Conservation (phyloP, 2,329 filamentous ascomycete genomes). For the Curvularia sp. region DNA sequence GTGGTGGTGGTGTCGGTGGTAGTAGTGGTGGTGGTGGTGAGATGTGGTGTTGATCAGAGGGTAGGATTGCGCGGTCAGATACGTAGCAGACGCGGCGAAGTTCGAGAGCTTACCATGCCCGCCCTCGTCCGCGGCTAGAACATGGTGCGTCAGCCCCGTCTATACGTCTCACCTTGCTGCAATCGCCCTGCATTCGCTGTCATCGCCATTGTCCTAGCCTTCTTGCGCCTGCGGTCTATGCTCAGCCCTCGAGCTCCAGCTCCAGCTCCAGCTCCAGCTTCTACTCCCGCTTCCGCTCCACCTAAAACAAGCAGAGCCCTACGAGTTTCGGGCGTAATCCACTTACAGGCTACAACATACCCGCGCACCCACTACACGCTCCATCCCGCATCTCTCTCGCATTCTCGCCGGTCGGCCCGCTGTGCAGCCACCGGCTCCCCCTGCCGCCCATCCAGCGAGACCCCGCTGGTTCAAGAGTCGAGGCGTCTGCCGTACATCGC, state of each 20-base stretch:
- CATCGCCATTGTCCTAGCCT: not conserved
- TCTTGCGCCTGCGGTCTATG: not conserved
- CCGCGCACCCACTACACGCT: not conserved
- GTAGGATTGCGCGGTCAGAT: conserved; percentile 10
- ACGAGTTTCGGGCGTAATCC: conserved; percentile 17
- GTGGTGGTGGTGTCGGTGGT: conserved; percentile 21
- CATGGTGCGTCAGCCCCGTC: conserved; percentile 15
- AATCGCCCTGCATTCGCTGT: conserved; percentile 17
- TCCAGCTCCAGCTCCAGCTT: not conserved
- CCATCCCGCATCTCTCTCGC: conserved; percentile 6
- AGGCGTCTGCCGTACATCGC: conserved; percentile 19
- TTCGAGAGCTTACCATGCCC: conserved; percentile 13
- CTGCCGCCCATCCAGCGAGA: conserved; percentile 20
- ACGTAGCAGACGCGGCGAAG: conserved; percentile 3
- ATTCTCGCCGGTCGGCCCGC: conserved; percentile 18
- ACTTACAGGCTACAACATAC: conserved; percentile 13
- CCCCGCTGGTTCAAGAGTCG: conserved; percentile 36
- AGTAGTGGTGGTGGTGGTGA: conserved; percentile 17
- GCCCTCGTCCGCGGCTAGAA: conserved; percentile 17
- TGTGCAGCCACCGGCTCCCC: conserved; percentile 16
- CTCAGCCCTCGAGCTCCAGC: not conserved
- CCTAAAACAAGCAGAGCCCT: conserved; percentile 16
- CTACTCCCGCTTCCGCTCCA: conserved; percentile 7
- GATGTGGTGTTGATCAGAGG: conserved; percentile 8
- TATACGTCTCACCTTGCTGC: conserved; percentile 8